Evolutionary conservation across 805 yeast species (phyloP).

Genomic region (Zygoascus tannicola): DNA sequence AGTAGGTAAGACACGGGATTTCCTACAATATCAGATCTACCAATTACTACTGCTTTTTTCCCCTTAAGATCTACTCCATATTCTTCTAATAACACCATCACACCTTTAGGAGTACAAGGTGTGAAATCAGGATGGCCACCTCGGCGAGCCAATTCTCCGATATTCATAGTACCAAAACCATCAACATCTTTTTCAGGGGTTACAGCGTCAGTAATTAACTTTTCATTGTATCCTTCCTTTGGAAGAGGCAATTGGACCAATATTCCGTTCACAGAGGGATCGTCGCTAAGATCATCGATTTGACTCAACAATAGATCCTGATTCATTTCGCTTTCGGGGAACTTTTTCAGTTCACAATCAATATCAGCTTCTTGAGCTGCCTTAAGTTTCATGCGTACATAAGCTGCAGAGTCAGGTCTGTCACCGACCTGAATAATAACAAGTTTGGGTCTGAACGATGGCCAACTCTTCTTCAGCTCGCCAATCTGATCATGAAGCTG

Average conservation of each 20-base stretch:
- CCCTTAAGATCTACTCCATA: conserved; percentile 61
- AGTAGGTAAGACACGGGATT: conserved; percentile 82
- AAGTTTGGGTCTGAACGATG: conserved; percentile 56
- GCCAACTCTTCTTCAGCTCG: conserved; percentile 12
- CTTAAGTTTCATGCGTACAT: conserved; percentile 83
- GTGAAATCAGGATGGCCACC: conserved; percentile 74
- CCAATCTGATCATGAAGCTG: conserved; percentile 16
- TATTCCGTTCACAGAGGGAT: conserved; percentile 72
- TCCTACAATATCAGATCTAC: conserved; percentile 97
- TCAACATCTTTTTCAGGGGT: conserved; percentile 85
- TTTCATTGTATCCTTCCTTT: conserved; percentile 58
- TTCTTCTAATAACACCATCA: conserved; percentile 66
- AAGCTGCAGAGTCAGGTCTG: conserved; percentile 86
- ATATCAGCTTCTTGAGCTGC: conserved; percentile 82
- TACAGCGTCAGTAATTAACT: conserved; percentile 68
- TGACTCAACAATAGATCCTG: conserved; percentile 50
- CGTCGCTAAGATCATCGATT: conserved; percentile 58
- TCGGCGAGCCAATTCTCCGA: conserved; percentile 84
- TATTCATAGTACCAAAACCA: conserved; percentile 81
- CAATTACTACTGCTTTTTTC: conserved; percentile 79
- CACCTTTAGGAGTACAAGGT: conserved; percentile 95
- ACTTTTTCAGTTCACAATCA: conserved; percentile 51
- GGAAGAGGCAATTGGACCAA: conserved; percentile 90
- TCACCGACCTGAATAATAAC: conserved; percentile 85
- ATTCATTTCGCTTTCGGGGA: conserved; percentile 46